Percentiles rank a stretch among this genome's conserved stretches.
Conservation (phyloP, 192 early-diverging fungal genomes). For the Entrophospora sp. region DNA sequence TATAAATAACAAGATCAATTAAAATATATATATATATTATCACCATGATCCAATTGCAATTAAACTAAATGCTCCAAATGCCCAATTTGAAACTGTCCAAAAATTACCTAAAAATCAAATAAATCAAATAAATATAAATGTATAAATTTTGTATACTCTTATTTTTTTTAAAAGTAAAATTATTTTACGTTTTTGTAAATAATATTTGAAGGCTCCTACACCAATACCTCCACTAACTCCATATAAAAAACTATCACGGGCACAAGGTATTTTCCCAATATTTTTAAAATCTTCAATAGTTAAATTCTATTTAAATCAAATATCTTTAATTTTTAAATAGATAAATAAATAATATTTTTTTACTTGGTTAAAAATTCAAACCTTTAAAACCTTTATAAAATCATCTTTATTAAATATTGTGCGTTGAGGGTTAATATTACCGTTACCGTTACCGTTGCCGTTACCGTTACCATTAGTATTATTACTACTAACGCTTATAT, state of each 20-base stretch:
- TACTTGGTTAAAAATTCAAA: too few relatives aligned
- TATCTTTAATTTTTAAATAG: too few relatives aligned
- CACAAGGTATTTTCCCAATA: conserved; percentile 33
- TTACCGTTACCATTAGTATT: too few relatives aligned
- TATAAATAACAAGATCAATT: too few relatives aligned
- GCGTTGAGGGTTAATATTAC: too few relatives aligned
- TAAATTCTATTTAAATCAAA: conserved; percentile 35
- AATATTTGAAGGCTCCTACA: conserved; percentile 29
- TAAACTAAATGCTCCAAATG: conserved; percentile 31
- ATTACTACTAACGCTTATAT: too few relatives aligned
- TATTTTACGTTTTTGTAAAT: conserved; percentile 28
- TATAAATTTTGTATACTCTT: neutral
- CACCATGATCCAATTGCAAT: conserved; percentile 23
- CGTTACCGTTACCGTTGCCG: too few relatives aligned
- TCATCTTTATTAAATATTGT: too few relatives aligned
- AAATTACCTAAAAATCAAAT: conserved; percentile 23
- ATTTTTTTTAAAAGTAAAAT: neutral
- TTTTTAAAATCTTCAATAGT: conserved; percentile 34
- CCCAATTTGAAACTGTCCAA: conserved; percentile 32
- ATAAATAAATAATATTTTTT: too few relatives aligned
- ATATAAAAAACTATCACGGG: conserved; percentile 32
- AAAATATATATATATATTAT: too few relatives aligned
- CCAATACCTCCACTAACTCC: conserved; percentile 32
- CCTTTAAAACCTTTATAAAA: too few relatives aligned
- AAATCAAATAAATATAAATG: neutral